These are phyloP conservation scores for Osmanthus fragrans DNA, from an alignment of 257 asterid species.

Conservation along the genomic window DNA sequence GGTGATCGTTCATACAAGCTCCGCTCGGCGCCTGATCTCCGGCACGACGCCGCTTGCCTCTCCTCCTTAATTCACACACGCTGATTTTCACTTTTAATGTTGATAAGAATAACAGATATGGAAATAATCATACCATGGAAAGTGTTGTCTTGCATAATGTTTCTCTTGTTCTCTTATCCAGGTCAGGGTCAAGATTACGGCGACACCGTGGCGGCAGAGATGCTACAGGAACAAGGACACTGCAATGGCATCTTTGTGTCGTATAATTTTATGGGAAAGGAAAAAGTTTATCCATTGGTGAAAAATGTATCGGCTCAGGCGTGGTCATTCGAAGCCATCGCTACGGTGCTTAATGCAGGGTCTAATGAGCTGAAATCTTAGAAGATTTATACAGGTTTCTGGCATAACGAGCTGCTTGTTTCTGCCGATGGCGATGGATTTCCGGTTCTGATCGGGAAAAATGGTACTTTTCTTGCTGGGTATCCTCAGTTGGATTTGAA, in stretches of 20 bases:
- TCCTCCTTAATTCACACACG: not conserved
- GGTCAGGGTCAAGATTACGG: conserved; percentile 43
- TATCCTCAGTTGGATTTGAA: conserved; percentile 68
- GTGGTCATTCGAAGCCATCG: conserved; percentile 58
- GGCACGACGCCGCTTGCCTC: not conserved
- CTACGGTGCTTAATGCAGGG: conserved; percentile 58
- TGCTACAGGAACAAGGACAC: conserved; percentile 41
- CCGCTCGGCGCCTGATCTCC: not conserved
- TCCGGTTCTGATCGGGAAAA: conserved; percentile 60
- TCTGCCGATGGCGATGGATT: conserved; percentile 68
- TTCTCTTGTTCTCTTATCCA: conserved; percentile 30
- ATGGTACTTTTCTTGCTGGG: conserved; percentile 68
- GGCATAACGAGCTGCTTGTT: conserved; percentile 65
- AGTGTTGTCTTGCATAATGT: conserved; percentile 17
- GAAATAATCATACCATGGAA: conserved; percentile 35
- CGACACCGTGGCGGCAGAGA: too few species aligned
- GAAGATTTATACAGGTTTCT: conserved; percentile 67
- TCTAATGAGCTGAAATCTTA: conserved; percentile 60
- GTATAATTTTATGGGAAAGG: conserved; percentile 62
- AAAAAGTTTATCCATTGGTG: conserved; percentile 65
- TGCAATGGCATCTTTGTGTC: conserved; percentile 70
- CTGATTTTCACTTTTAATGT: not conserved
- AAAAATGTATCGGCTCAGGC: conserved; percentile 81
- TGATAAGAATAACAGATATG: conserved; percentile 30
- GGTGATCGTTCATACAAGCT: conserved; percentile 29